Base-by-base conservation (phyloP, 139 green algal genomes). In the Chlorella vulgaris region DNA sequence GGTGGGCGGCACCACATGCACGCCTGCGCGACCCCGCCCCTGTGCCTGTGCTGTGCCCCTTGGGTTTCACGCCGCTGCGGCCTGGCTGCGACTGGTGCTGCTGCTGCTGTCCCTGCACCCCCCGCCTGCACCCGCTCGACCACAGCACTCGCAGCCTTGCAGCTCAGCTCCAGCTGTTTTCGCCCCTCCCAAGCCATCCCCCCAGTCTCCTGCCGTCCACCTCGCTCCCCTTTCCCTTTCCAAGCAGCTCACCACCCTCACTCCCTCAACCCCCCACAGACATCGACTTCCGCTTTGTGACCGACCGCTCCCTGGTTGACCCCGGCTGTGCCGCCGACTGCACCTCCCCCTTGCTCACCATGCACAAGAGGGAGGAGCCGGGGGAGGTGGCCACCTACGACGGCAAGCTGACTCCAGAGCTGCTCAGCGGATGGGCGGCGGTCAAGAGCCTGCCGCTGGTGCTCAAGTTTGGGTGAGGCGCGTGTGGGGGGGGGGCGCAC, bases 331-430 rank as follows among this genome's bases (percentile, higher is more conserved):
- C 28, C 39, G 22, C 29, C 7, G 73, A 82, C 66, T 84, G 76
- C 78, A 26, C 38, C 31, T 60, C 69, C 2, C 83, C 88, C 3
- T 62, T 69, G 29, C 75, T 85, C n/a, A 40, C 89, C 38, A 63
- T 91, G 53, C 47, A 81, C 55, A 89, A 90, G 80, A 47, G 50
- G 51, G 70, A 40, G 2, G 81, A 86, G 69, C n/a, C n/a, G n/a
- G 40, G 6, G 28, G 69, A 80, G 36, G 6, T 19, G 36, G 53
- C 73, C 26, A 35, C 35, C 28, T 91, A 90, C 78, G 63, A 75
- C 36, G 87, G 87, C 66, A 55, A 85, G n/a, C 80, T 91, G n/a
- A 75, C 53, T 8, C 28, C 69, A 22, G 76, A 53, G 4, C 81
- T 73, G 36, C 68, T 91, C 39, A 58, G 35, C 24, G 47, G 68